These are phyloP conservation scores for Phytophthora macrochlamydospora DNA, from an alignment of 352 stramenopile species.

Conservation along the genomic window DNA sequence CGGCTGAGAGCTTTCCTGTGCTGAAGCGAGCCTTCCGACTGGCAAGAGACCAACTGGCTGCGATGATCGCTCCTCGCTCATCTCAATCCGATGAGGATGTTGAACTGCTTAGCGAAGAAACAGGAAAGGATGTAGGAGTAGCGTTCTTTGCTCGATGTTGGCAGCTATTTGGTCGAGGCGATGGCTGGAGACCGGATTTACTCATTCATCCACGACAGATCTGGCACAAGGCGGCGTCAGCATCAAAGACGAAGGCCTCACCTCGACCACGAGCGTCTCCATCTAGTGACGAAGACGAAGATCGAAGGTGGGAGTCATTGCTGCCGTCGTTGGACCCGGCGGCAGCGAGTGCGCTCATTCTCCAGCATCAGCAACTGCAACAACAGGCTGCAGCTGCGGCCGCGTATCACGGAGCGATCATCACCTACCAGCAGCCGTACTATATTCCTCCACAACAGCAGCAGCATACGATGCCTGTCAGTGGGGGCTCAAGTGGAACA, in stretches of 20 bases:
- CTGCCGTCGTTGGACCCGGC: conserved; percentile 33
- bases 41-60: conserved; percentile 57
- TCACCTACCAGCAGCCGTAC: conserved; percentile 41
- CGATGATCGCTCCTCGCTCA: conserved; percentile 35
- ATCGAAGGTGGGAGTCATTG: conserved; percentile 43
- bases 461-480: conserved; percentile 16
- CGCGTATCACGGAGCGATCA: conserved; percentile 32
- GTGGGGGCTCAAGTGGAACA: conserved; percentile 1
- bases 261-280: conserved; percentile 20
- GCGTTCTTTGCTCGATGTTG: conserved; percentile 66
- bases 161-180: conserved; percentile 68
- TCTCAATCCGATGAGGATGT: conserved; percentile 20
- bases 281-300: conserved; percentile 36
- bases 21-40: conserved; percentile 75
- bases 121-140: conserved; percentile 35
- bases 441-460: conserved; percentile 25
- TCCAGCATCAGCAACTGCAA: conserved; percentile 44
- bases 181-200: conserved; percentile 80
- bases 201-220: conserved; percentile 79
- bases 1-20: conserved; percentile 67
- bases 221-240: conserved; percentile 53
- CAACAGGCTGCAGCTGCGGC: conserved; percentile 33
- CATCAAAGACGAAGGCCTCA: conserved; percentile 20
- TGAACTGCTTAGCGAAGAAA: conserved; percentile 25
- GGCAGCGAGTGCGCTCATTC: conserved; percentile 30